phyloP scores from a whole-genome alignment of 441 rosid species.

The Aleurites moluccanus region DNA sequence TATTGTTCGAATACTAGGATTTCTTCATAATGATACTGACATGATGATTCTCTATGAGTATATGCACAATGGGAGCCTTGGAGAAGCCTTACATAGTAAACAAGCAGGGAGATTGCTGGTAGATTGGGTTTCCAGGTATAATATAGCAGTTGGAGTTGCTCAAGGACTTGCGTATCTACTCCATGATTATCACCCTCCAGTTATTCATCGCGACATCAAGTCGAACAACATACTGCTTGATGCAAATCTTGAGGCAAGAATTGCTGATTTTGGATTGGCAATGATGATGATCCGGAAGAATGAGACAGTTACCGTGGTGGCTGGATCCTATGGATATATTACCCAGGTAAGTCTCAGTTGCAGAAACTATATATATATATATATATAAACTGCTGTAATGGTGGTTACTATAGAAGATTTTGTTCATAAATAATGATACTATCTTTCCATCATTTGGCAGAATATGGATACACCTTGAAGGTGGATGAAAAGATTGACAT shows the following conservation, averaged over 20 bases:
- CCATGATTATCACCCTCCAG: slow-evolving; percentile 88
- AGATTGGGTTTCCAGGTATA: slow-evolving; percentile 84
- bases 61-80: slow-evolving; percentile 95
- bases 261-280: slow-evolving; percentile 96
- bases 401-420: too few species aligned
- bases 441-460: slow-evolving; percentile 34
- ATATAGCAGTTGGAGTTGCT: slow-evolving; percentile 92
- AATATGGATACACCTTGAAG: slow-evolving; percentile 81
- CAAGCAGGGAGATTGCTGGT: slow-evolving; percentile 80
- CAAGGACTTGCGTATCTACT: slow-evolving; percentile 94
- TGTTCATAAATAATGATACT: not conserved
- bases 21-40: slow-evolving; percentile 79
- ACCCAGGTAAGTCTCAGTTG: slow-evolving; percentile 93
- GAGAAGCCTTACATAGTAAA: slow-evolving; percentile 86
- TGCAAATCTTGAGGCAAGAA: slow-evolving; percentile 85
- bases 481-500: slow-evolving; percentile 86
- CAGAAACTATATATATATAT: too few species aligned
- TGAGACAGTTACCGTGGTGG: slow-evolving; percentile 91
- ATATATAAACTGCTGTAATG: too few species aligned
- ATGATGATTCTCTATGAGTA: slow-evolving; percentile 87
- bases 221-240: slow-evolving; percentile 93
- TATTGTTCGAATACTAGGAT: slow-evolving; percentile 82
- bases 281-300: slow-evolving; percentile 79
- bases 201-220: slow-evolving; percentile 90
- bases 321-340: slow-evolving; percentile 96